Evolutionary conservation across 371 early-diverging fungal species (phyloP).

Genomic region (Rhizopus microsporus): DNA sequence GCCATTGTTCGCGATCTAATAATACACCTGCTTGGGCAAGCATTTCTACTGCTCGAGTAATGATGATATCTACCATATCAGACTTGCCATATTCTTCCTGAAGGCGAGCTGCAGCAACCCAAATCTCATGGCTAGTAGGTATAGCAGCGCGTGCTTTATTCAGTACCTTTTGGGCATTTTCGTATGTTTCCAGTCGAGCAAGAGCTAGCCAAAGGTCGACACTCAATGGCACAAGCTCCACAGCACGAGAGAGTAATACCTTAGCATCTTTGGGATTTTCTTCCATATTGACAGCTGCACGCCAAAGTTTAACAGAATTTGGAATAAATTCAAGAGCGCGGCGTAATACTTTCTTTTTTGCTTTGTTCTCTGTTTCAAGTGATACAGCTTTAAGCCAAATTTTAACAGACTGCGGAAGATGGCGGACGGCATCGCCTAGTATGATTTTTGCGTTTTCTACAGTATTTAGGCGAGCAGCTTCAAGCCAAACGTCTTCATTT

Average conservation of each 20-base stretch:
- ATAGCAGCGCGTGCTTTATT: slow-evolving; percentile 85
- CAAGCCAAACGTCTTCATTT: slow-evolving; percentile 96
- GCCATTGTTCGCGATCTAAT: slow-evolving; percentile 89
- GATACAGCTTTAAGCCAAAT: slow-evolving; percentile 93
- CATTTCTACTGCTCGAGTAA: slow-evolving; percentile 68
- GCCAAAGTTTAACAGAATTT: slow-evolving; percentile 91
- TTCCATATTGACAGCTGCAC: slow-evolving; percentile 88
- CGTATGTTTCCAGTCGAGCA: slow-evolving; percentile 87
- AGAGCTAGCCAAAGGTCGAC: slow-evolving; percentile 96
- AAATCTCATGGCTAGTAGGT: slow-evolving; percentile 92
- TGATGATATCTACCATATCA: slow-evolving; percentile 69
- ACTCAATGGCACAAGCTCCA: slow-evolving; percentile 87
- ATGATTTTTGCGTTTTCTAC: slow-evolving; percentile 86
- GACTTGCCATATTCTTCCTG: slow-evolving; percentile 83
- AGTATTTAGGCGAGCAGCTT: slow-evolving; percentile 88
- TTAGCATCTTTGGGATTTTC: slow-evolving; percentile 92
- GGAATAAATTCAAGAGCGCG: slow-evolving; percentile 94
- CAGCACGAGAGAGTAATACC: slow-evolving; percentile 88
- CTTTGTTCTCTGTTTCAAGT: slow-evolving; percentile 76
- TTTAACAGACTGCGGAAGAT: slow-evolving; percentile 88
- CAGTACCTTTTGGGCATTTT: slow-evolving; percentile 88
- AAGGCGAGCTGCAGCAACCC: slow-evolving; percentile 93
- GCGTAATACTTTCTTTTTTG: slow-evolving; percentile 86
- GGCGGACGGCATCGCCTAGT: slow-evolving; percentile 87
- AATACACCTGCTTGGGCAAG: slow-evolving; percentile 71